These are phyloP conservation scores for Porphyridium purpureum DNA, from an alignment of 23 red algal genomes.

Conservation along the genomic window DNA sequence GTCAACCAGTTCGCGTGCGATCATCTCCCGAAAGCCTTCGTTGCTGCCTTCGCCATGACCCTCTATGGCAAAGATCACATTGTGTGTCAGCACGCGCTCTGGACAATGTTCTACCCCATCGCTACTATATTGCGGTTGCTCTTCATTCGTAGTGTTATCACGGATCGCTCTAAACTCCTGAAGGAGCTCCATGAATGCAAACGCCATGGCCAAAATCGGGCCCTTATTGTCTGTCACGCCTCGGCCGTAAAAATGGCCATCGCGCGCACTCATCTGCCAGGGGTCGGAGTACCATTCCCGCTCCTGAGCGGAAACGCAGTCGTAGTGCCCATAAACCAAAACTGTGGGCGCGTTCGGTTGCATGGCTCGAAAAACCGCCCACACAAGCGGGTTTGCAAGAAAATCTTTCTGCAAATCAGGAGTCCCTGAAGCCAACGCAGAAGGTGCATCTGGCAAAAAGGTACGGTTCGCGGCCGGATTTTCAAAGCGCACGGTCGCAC, in stretches of 20 bases:
- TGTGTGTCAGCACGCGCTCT: conserved; percentile 9
- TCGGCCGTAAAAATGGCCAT: conserved; percentile 84
- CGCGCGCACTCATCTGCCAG: conserved; percentile 33
- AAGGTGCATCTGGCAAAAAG: neutral
- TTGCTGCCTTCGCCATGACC: conserved; percentile 61
- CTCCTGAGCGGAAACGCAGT: conserved; percentile 60
- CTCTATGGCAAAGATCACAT: conserved; percentile 66
- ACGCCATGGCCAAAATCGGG: conserved; percentile 60
- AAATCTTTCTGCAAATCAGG: neutral
- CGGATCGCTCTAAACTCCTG: too few species aligned
- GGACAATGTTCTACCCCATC: too few species aligned
- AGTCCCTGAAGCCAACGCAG: neutral
- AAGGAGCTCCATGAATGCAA: conserved; percentile 50
- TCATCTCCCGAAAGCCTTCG: conserved; percentile 41
- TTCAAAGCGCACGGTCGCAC: conserved; percentile 26
- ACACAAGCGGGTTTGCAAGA: conserved; percentile 33
- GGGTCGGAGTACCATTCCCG: conserved; percentile 53
- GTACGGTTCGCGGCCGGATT: neutral
- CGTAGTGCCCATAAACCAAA: conserved; percentile 88
- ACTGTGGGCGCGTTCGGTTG: conserved; percentile 30
- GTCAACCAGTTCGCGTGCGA: conserved; percentile 29
- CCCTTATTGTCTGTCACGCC: conserved; percentile 94
- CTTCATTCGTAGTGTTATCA: too few species aligned
- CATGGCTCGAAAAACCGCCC: conserved; percentile 22
- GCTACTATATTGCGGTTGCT: neutral